Conservation (phyloP, 2,329 filamentous ascomycete species). For the Salinomyces thailandicus region DNA sequence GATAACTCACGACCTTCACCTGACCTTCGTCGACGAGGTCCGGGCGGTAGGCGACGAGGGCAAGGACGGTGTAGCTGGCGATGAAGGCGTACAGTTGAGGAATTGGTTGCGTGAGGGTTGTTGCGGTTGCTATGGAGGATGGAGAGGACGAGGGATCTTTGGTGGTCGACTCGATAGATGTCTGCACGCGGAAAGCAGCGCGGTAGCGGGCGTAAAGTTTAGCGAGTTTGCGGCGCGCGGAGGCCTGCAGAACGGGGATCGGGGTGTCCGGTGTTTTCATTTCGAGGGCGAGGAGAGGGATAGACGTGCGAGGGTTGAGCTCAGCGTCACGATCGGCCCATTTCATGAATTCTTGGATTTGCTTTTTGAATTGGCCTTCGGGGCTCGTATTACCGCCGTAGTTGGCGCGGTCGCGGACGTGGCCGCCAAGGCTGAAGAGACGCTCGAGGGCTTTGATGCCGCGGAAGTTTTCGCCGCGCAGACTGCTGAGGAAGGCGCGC, state of each 20-base stretch:
- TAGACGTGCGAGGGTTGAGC: constrained; percentile 25
- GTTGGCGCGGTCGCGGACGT: constrained; percentile 41
- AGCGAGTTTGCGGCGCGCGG: constrained; percentile 35
- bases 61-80: constrained; percentile 43
- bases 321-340: constrained; percentile 45
- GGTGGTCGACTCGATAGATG: constrained; percentile 19
- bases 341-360: constrained; percentile 36
- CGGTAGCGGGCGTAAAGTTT: constrained; percentile 35
- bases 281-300: constrained; percentile 38
- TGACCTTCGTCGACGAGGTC: constrained; percentile 23
- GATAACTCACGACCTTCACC: constrained; percentile 34
- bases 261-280: constrained; percentile 31
- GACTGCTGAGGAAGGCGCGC: constrained; percentile 36
- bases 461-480: constrained; percentile 35
- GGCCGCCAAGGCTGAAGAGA: constrained; percentile 42
- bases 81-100: constrained; percentile 47
- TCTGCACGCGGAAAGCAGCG: constrained; percentile 24
- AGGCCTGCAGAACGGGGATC: constrained; percentile 31
- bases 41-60: constrained; percentile 41
- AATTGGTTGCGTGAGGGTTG: constrained; percentile 17
- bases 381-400: constrained; percentile 13
- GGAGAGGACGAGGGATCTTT: too few relatives aligned
- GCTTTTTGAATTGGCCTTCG: constrained; percentile 14
- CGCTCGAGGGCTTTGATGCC: constrained; percentile 42
- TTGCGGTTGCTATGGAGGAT: constrained; percentile 9